Base-by-base conservation (phyloP, 192 early-diverging fungal genomes). In the Linnemannia elongata region DNA sequence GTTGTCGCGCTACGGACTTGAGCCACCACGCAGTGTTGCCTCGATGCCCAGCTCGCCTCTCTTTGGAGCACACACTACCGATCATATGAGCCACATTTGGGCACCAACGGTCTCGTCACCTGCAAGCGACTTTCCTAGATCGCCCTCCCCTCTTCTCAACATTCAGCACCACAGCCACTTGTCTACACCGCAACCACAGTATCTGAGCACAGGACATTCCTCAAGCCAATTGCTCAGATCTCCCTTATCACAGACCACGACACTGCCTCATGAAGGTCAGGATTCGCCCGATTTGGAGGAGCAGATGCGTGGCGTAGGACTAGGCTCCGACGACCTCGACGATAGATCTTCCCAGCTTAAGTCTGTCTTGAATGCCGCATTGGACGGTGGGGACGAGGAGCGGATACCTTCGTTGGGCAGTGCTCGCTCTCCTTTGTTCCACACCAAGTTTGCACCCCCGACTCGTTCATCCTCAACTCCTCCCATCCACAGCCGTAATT, bases 391-490 rank as follows among this genome's bases (percentile, higher is more conserved):
- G 1, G 94, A 95, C 69, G 92, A 95, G 45, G 81, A 92, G 42
- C 85, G 88, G 69, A 78, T 92, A 77, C 80, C 81, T 42, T 44
- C 75, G 4, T 69, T 74, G 17, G 45, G 80, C 55, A 84, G 30
- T 38, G 74, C 77, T 30, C 79, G 85, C 22, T 88, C 88, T 27
- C 89, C 89, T 15, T 60, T 86, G 20, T 82, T 88, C 75, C 83
- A 89, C 57, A 60, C 70, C 4, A 90, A 89, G 72, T 90, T 90
- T 52, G 85, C 88, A 7, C 92, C 93, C 3, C 93, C 91, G 2
- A 89, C 90, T n/a, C 92, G 95, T 27, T 88, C 94, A 3, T 91
- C 93, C 6, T 95, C 94, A 4, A 95, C 95, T 9, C 95, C 95
- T 6, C 95, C 95, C 9, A 87, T 89, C 44, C 90, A 90, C 54